Base-by-base conservation (phyloP, 352 stramenopile genomes). In the Globisporangium cystogenes region DNA sequence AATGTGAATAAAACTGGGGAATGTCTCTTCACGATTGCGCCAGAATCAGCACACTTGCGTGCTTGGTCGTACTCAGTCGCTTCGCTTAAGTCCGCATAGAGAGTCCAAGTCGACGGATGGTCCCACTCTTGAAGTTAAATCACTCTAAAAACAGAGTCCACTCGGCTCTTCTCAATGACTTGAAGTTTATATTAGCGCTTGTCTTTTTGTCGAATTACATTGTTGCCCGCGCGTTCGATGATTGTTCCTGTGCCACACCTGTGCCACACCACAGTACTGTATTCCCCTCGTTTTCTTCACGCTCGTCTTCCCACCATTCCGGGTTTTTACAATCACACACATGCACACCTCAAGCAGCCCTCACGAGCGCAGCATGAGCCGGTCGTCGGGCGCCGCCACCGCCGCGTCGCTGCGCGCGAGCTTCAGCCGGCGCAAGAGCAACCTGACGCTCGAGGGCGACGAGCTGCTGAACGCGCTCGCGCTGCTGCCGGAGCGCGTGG, bases 401-500 rank as follows among this genome's bases (percentile, higher is more conserved):
- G 26, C 26, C 3, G 26, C 26, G 26, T 2, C 26, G 26, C 3
- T 5, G 26, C 26, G 26, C 26, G 26, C 33, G 4, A 58, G 52
- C 52, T 47, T 60, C 5, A 54, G 48, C 31, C 53, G 80, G n/a
- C 76, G 76, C 23, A 73, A 87, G 62, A 82, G 69, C 59, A 84
- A 81, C 53, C 50, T 90, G 43, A 90, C 76, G 63, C 71, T 90
- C 39, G 72, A 86, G 37, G 60, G 68, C n/a, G 72, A 82, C n/a
- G 70, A 70, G 20, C 39, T 44, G 18, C 18, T 24, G 6, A 15
- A 24, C 20, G 66, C 78, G 41, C 36, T 49, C 40, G 53, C 57
- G 31, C 54, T 84, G 2, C 48, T 66, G 33, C 59, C 76, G 18
- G 64, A 82, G 55, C 53, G 16, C 7, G 51, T 79, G 8, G 54